phyloP scores from a whole-genome alignment of 768 basidiomycete genomes.

The Lactarius deliciosus region DNA sequence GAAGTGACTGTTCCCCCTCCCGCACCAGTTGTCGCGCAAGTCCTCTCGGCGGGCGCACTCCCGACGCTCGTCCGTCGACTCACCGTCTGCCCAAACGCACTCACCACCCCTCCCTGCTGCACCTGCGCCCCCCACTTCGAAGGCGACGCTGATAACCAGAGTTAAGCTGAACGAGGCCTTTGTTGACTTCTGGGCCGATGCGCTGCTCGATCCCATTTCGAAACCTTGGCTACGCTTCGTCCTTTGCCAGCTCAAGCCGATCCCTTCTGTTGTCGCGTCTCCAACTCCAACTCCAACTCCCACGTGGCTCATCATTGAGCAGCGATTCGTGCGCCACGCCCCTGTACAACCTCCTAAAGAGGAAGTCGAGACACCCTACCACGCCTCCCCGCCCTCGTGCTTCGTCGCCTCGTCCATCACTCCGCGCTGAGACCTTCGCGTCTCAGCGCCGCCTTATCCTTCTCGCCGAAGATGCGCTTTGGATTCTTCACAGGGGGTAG shows the following conservation, averaged over 20 bases:
- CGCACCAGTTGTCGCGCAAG: conserved; percentile 34
- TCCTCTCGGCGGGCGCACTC: conserved; percentile 34
- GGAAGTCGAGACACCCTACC: conserved; percentile 8
- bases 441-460: conserved; percentile 43
- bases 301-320: conserved; percentile 71
- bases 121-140: conserved; percentile 29
- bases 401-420: conserved; percentile 35
- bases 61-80: conserved; percentile 34
- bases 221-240: conserved; percentile 67
- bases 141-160: conserved; percentile 45
- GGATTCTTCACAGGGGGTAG: conserved; percentile 49
- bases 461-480: conserved; percentile 58
- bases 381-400: conserved; percentile 29
- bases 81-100: conserved; percentile 15
- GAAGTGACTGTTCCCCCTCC: conserved; percentile 49
- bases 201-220: conserved; percentile 66
- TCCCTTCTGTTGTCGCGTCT: conserved; percentile 31
- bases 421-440: conserved; percentile 35
- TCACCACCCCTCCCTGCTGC: conserved; percentile 9
- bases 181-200: conserved; percentile 79
- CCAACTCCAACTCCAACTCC: conserved; percentile 41
- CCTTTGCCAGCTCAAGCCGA: conserved; percentile 62
- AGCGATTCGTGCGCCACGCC: conserved; percentile 45
- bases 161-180: conserved; percentile 79
- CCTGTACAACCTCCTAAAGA: conserved; percentile 23